These are phyloP conservation scores for Emmonsiellopsis sp. DNA, from an alignment of 2,329 filamentous ascomycete species.

Conservation along the genomic window DNA sequence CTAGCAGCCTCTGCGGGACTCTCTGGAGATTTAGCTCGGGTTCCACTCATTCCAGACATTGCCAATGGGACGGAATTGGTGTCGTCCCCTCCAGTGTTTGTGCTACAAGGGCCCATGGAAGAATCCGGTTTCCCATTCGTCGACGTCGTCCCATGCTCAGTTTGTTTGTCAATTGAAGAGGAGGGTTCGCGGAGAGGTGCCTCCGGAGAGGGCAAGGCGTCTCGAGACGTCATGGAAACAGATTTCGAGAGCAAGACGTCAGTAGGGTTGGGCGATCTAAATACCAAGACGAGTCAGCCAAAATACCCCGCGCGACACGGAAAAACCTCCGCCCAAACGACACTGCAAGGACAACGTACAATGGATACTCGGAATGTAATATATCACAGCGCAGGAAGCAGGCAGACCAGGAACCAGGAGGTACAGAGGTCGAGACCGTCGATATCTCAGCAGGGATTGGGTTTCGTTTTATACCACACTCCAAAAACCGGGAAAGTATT, in stretches of 20 bases:
- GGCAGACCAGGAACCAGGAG: no score
- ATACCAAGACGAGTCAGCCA: background rate
- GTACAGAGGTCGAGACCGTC: background rate
- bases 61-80: background rate
- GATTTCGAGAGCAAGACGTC: background rate
- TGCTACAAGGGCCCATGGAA: background rate
- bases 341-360: no score
- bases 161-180: background rate
- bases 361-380: no score
- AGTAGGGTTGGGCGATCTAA: background rate
- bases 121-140: background rate
- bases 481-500: background rate
- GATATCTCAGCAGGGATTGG: background rate
- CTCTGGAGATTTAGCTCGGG: conserved; percentile 4
- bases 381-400: no score
- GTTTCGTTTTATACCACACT: no score
- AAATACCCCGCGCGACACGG: background rate
- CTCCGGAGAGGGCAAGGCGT: background rate
- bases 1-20: conserved; percentile 34
- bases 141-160: background rate
- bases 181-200: background rate
- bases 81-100: background rate
- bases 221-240: background rate
- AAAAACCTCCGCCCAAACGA: no score
- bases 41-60: background rate